A percentile compares a stretch with the other conserved stretches of the same genome.
Conservation (phyloP, 768 basidiomycete genomes). For the Suillus bovinus region DNA sequence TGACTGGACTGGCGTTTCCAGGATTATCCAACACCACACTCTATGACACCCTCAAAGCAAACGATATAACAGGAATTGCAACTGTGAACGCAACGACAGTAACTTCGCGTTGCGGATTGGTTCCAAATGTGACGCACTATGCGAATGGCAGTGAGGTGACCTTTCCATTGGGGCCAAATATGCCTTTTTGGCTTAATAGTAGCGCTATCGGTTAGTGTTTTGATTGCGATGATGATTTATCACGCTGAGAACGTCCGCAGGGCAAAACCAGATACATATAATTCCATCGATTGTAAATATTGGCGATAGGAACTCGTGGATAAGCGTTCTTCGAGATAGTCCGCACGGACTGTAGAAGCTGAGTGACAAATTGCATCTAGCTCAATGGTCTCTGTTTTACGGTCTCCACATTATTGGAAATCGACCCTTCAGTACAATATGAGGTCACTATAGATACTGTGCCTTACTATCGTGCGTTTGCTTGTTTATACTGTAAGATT, state of each 20-base stretch:
- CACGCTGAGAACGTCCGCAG: neutral
- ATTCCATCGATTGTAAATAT: neutral
- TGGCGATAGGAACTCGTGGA: too few relatives aligned
- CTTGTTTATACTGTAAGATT: neutral
- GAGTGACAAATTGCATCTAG: too few relatives aligned
- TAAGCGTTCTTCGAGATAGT: too few relatives aligned
- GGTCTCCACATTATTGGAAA: neutral
- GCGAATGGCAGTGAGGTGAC: neutral
- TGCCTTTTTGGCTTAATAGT: neutral
- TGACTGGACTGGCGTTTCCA: neutral
- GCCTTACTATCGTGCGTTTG: too few relatives aligned
- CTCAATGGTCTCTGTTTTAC: neutral
- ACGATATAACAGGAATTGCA: neutral
- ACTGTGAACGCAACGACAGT: slow-evolving; percentile 9
- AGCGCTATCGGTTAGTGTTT: neutral
- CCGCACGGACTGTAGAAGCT: too few relatives aligned
- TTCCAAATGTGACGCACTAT: neutral
- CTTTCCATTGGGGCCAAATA: too few relatives aligned
- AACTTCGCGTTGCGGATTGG: neutral
- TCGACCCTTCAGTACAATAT: neutral
- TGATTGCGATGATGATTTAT: neutral
- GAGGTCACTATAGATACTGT: neutral
- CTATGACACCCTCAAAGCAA: neutral
- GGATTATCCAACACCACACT: neutral
- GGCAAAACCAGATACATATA: neutral